A percentile compares a stretch with the other conserved stretches of the same genome.
These are phyloP conservation scores for Somion occarium DNA, from an alignment of 1,284 basidiomycete species.

Conservation along the genomic window DNA sequence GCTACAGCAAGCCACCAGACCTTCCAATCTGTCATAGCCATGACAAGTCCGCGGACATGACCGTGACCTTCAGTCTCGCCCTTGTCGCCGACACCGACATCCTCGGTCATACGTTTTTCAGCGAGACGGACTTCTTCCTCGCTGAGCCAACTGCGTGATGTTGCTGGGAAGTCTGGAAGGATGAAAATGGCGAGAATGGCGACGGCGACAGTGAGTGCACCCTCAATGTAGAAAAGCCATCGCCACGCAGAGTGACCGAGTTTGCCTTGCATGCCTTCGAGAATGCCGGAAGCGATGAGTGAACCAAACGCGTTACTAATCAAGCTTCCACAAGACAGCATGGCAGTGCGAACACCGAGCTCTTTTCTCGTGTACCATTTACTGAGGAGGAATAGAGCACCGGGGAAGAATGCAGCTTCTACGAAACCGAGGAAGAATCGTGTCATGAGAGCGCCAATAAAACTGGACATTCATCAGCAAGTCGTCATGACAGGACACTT, in stretches of 20 bases:
- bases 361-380: slow-evolving; percentile 72
- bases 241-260: slow-evolving; percentile 73
- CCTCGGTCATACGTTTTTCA: slow-evolving; percentile 69
- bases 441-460: slow-evolving; percentile 62
- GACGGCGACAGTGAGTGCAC: slow-evolving; percentile 57
- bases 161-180: slow-evolving; percentile 74
- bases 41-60: slow-evolving; percentile 41
- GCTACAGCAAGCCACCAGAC: slow-evolving; percentile 66
- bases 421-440: slow-evolving; percentile 73
- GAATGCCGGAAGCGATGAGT: slow-evolving; percentile 70
- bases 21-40: slow-evolving; percentile 68
- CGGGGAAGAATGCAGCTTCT: slow-evolving; percentile 75
- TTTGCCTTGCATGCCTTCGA: slow-evolving; percentile 65
- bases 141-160: slow-evolving; percentile 48
- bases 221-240: slow-evolving; percentile 75
- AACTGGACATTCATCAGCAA: slow-evolving; percentile 37
- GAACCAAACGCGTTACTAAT: slow-evolving; percentile 83
- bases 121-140: slow-evolving; percentile 62
- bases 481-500: too few species aligned
- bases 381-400: slow-evolving; percentile 55
- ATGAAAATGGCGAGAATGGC: slow-evolving; percentile 60
- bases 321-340: slow-evolving; percentile 70
- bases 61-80: slow-evolving; percentile 31
- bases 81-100: slow-evolving; percentile 49
- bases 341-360: slow-evolving; percentile 69